Base-by-base conservation (phyloP, 2,329 filamentous ascomycete genomes). In the Beauveria rudraprayagi region DNA sequence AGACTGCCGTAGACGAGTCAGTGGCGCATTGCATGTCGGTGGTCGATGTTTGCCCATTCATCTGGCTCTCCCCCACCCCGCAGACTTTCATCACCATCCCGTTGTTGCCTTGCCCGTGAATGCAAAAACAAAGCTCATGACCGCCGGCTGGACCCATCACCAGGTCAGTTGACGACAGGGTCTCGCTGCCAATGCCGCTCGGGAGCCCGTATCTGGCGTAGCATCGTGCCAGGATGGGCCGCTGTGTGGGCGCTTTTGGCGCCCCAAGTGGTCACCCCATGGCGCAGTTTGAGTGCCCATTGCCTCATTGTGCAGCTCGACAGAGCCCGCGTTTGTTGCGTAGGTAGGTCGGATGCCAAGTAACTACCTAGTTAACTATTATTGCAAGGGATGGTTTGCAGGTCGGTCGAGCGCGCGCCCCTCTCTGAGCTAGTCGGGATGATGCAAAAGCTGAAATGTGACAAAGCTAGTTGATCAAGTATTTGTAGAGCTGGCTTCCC, bases 281-380 rank as follows among this genome's bases (percentile, higher is more conserved):
- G 37, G 56, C 56, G 56, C 56, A n/a, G 37, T 52, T 34, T 40
- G 43, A 52, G 41, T 10, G 22, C 51, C 44, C 34, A 58, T 58
- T 58, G 56, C 56, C 56, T 59, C 56, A 52, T 59, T 51, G 56
- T 59, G 47, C 47, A 59, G 56, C 56, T 59, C 24, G 47, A 51
- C 56, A 59, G 34, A 52, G 56, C 56, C 24, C n/a, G n/a, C 48
- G 55, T 59, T 22, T 28, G 17, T 34, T 41, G 24, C 34, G 54
- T 34, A 34, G 30, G 28, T 30, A 30, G 4, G 24, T 26, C 28
- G 28, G 28, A 30, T 10, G 14, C 30, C 30, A 34, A 30, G 10
- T 30, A 30, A 30, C 30, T 30, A 34, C 0, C 7, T 7, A 11
- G 30, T 34, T 22, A 30, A 30, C 9, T 10, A 30, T 30, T 24